Evolutionary conservation across 2,329 filamentous ascomycete species (phyloP).

Genomic region (Fusarium albosuccineum): DNA sequence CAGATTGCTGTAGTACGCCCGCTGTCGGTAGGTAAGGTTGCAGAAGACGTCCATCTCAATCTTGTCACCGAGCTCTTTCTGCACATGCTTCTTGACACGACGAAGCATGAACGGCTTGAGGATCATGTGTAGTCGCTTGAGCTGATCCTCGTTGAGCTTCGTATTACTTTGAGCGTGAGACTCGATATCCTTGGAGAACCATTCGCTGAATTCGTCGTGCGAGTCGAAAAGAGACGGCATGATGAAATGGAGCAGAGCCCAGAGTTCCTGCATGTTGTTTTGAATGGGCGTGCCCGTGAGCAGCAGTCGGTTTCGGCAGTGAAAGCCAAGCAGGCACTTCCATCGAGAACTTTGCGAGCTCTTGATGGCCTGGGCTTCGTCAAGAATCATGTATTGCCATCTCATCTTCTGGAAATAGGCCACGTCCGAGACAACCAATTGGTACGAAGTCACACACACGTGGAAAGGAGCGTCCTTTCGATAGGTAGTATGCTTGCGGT

Average conservation of each 20-base stretch:
- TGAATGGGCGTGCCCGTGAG: conserved; percentile 98
- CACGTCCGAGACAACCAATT: conserved; percentile 94
- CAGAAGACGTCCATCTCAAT: conserved; percentile 97
- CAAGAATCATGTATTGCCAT: conserved; percentile 99
- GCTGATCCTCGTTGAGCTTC: conserved; percentile 98
- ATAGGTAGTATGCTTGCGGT: conserved; percentile 97
- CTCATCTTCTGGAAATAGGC: conserved; percentile 99
- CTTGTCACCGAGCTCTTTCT: conserved; percentile 99
- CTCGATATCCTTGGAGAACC: conserved; percentile 97
- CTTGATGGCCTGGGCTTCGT: conserved; percentile 99
- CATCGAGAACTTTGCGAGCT: conserved; percentile 95
- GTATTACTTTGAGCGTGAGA: conserved; percentile 99
- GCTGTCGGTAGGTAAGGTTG: conserved; percentile 94
- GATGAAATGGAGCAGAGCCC: conserved; percentile 98
- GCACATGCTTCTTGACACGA: conserved; percentile 99
- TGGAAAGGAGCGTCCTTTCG: conserved; percentile 94
- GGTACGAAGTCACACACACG: conserved; percentile 96
- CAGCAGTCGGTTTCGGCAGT: conserved; percentile 92
- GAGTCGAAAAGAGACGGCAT: conserved; percentile 99
- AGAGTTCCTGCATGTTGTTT: conserved; percentile 99
- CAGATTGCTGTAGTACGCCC: conserved; percentile 91
- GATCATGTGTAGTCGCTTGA: conserved; percentile 98
- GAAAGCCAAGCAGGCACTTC: conserved; percentile 95
- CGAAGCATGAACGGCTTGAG: conserved; percentile 99
- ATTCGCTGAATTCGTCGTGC: conserved; percentile 92